Evolutionary conservation across 345 rosid genomes (phyloP).

Genomic region (Physaria fendleri): DNA sequence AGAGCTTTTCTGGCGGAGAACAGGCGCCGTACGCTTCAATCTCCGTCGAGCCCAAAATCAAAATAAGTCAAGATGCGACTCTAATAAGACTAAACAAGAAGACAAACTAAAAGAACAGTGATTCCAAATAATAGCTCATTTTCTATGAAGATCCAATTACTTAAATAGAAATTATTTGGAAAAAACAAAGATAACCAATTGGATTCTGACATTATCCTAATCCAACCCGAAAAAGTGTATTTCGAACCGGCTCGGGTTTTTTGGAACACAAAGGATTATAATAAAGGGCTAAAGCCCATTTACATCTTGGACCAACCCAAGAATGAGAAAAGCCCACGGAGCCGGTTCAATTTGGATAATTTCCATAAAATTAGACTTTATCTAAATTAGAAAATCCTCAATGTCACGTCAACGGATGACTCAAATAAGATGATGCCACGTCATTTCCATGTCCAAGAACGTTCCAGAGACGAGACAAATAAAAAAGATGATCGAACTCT

Average conservation of each 20-base stretch:
- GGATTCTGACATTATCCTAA: not conserved
- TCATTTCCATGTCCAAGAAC: not conserved
- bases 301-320: too few species aligned
- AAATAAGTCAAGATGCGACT: too few species aligned
- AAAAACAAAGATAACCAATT: not conserved
- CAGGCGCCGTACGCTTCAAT: too few species aligned
- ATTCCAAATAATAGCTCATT: not conserved
- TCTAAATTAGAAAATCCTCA: not conserved
- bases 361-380: not conserved
- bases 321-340: too few species aligned
- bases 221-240: not conserved
- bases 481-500: constrained; percentile 28
- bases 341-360: not conserved
- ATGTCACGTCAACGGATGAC: constrained; percentile 6
- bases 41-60: too few species aligned
- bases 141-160: not conserved
- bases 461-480: constrained; percentile 19
- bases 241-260: not conserved
- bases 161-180: not conserved
- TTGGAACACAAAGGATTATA: too few species aligned
- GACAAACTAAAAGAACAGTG: too few species aligned
- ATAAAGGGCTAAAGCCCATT: too few species aligned
- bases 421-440: constrained; percentile 13
- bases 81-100: too few species aligned
- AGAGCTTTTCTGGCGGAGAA: too few species aligned